These are phyloP conservation scores for Talaromyces sp. DNA, from an alignment of 2,329 filamentous ascomycete genomes.

Conservation along the genomic window DNA sequence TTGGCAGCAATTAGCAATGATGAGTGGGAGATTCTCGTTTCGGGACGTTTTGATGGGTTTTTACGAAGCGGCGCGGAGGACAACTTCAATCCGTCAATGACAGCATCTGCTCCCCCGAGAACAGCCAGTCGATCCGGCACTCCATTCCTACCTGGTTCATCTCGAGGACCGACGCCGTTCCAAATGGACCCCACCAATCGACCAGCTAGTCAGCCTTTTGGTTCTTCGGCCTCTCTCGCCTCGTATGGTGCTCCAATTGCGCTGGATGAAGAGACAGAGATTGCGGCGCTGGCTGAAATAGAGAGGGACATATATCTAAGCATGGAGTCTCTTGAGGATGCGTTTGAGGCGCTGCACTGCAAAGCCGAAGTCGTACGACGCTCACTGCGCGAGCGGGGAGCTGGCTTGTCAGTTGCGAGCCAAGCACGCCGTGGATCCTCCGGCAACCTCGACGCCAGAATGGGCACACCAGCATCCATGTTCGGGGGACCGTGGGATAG, in stretches of 20 bases:
- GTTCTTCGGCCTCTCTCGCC: slow-evolving; percentile 45
- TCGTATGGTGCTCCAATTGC: slow-evolving; percentile 70
- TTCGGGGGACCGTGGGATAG: slow-evolving; percentile 30
- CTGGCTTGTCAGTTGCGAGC: slow-evolving; percentile 59
- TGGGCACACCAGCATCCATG: slow-evolving; percentile 38
- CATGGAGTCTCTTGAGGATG: slow-evolving; percentile 92
- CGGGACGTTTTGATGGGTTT: slow-evolving; percentile 92
- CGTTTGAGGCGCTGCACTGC: slow-evolving; percentile 85
- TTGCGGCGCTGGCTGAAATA: slow-evolving; percentile 82
- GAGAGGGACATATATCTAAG: slow-evolving; percentile 89
- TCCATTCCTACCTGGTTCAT: slow-evolving; percentile 28
- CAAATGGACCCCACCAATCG: slow-evolving; percentile 36
- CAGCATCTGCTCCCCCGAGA: slow-evolving; percentile 21
- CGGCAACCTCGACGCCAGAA: slow-evolving; percentile 32
- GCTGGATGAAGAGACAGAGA: slow-evolving; percentile 89
- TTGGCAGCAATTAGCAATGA: slow-evolving; percentile 80
- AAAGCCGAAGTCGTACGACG: slow-evolving; percentile 77
- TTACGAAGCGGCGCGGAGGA: slow-evolving; percentile 85
- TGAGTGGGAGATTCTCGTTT: slow-evolving; percentile 96
- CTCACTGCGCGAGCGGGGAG: slow-evolving; percentile 73
- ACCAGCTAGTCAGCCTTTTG: slow-evolving; percentile 36
- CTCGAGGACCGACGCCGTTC: slow-evolving; percentile 29
- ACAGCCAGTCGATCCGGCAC: slow-evolving; percentile 38
- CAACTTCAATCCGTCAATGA: slow-evolving; percentile 21
- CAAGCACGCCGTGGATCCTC: slow-evolving; percentile 39